These are phyloP conservation scores for Chaetomidium leptoderma DNA, from an alignment of 495 filamentous ascomycete species.

Conservation along the genomic window DNA sequence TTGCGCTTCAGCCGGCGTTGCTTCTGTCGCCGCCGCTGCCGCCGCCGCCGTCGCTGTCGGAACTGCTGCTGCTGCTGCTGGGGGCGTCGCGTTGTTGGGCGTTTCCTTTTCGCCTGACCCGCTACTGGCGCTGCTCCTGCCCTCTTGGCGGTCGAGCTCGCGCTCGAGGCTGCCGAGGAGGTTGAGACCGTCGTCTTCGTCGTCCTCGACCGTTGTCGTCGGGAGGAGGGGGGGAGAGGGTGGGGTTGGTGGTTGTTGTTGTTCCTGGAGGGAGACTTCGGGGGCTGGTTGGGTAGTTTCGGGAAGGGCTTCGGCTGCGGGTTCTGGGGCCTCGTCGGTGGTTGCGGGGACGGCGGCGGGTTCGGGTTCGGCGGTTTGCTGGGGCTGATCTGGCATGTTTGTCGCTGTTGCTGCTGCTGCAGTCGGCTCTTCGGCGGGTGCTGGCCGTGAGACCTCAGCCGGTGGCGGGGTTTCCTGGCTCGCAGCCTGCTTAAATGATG, in stretches of 20 bases:
- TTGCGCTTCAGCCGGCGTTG: background rate
- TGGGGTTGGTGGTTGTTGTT: background rate
- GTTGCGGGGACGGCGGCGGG: background rate
- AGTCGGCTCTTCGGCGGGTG: background rate
- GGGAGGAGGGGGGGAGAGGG: background rate
- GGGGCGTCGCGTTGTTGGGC: no score
- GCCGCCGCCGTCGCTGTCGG: no score
- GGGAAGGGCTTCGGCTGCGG: background rate
- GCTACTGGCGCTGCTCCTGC: slow-evolving; percentile 15
- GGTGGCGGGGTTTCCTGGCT: background rate
- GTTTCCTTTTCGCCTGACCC: no score
- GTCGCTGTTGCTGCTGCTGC: background rate
- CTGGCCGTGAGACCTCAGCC: background rate
- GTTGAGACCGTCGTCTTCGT: slow-evolving; percentile 31
- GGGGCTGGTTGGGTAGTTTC: background rate
- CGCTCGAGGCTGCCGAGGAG: slow-evolving; percentile 31
- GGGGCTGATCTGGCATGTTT: background rate
- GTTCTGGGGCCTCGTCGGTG: background rate
- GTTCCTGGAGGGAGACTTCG: background rate
- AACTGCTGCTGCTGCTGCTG: background rate
- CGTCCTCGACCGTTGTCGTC: slow-evolving; percentile 21
- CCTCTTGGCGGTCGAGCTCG: slow-evolving; percentile 32
- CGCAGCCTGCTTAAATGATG: background rate
- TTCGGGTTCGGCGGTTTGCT: background rate
- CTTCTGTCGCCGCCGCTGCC: background rate